Base-by-base conservation (phyloP, 371 early-diverging fungal species). In the Mortierella polycephala region DNA sequence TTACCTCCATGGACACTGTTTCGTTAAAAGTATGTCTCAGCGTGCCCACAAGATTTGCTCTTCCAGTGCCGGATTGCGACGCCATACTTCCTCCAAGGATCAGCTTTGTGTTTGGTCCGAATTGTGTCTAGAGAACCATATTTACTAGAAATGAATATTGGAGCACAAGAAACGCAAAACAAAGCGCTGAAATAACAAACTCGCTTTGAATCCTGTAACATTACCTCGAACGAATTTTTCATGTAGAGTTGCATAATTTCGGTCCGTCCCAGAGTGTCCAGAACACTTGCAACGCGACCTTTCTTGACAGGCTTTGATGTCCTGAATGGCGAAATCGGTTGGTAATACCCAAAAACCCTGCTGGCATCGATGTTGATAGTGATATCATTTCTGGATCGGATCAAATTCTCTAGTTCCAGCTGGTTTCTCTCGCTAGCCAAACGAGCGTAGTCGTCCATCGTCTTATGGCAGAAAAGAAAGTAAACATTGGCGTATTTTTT, bases 391-490 rank as follows among this genome's bases (percentile, higher is more conserved):
- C 85, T 89, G 56, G 94, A 90, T 64, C 92, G 87, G 23, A 95
- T 90, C 64, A 95, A 77, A 47, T 87, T 90, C 74, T 96, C 96
- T 37, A 94, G 75, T 18, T 95, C 92, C 75, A 90, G 85, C 67
- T 93, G 89, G 49, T 89, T 83, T 67, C 91, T 86, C 66, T 85
- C 72, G 40, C 91, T 86, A 9, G 87, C 89, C 66, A 89, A 82
- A 10, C 90, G 88, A 75, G 96, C 94, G 70, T 92, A 97, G 77
- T 95, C 95, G n/a, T 90, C 92, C 37, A 92, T 86, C 65, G 97
- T 84, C 90, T 93, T 71, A 8, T 14, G 16, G 30, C 39, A 37
- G 46, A 11, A 51, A 21, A 16, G n/a, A 14, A 12, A 45, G 5
- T 20, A 30, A 30, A 30, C 30, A 30, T 30, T 30, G 30, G 30